Percentiles rank a stretch among this genome's conserved stretches.
phyloP scores from a whole-genome alignment of 2,329 filamentous ascomycete genomes.

The Colletotrichum tabaci region DNA sequence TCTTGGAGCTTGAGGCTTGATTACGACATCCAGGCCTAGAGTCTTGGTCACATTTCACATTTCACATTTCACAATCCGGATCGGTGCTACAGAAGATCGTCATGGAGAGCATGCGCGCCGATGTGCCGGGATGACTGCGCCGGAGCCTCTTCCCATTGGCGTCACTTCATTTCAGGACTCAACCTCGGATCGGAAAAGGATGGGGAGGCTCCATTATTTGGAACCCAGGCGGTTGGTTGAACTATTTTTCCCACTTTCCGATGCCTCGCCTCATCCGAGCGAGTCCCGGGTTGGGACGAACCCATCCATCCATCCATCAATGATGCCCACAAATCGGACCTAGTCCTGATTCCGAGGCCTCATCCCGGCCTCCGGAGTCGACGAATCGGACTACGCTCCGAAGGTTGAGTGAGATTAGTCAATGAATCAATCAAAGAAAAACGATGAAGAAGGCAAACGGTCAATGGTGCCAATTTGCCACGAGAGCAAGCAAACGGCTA shows the following conservation, averaged over 20 bases:
- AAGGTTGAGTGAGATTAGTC: too few relatives aligned
- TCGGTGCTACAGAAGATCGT: not conserved
- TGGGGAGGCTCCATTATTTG: not conserved
- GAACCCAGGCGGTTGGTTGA: not conserved
- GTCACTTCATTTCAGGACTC: not conserved
- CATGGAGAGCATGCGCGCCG: not conserved
- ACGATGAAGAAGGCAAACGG: not conserved
- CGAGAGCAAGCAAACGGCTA: not conserved
- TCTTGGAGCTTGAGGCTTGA: not conserved
- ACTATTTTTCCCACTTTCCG: not conserved
- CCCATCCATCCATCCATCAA: not conserved
- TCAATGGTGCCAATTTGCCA: not conserved
- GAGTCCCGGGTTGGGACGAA: conserved; percentile 7
- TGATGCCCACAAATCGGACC: not conserved
- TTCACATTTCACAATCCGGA: conserved; percentile 7
- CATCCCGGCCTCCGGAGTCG: not conserved
- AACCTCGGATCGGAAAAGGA: not conserved
- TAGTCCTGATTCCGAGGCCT: not conserved
- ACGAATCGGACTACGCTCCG: not conserved
- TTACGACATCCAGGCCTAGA: too few relatives aligned
- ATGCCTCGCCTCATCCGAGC: not conserved
- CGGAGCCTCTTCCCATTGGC: not conserved
- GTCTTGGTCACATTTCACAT: not conserved
- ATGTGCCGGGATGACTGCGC: not conserved
- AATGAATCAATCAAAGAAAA: not conserved